Evolutionary conservation across 1,284 basidiomycete species (phyloP).

Genomic region (Peniophora sp.): DNA sequence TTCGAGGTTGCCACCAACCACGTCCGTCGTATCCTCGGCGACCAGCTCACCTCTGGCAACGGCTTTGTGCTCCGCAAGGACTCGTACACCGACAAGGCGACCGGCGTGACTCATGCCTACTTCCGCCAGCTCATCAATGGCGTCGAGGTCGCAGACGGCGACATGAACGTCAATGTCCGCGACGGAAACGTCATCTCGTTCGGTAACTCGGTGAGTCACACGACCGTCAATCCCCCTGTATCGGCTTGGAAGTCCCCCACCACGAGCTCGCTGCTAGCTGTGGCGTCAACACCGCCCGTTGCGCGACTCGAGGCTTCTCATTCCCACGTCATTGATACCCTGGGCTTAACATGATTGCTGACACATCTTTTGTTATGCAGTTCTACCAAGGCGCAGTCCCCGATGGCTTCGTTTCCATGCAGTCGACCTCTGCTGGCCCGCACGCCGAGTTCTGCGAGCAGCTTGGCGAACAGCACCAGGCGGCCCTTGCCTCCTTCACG

Average conservation of each 20-base stretch:
- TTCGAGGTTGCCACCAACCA: slow-evolving; percentile 55
- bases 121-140: slow-evolving; percentile 77
- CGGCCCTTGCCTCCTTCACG: slow-evolving; percentile 16
- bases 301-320: too few species aligned
- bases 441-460: slow-evolving; percentile 51
- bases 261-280: too few species aligned
- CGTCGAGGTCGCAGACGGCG: slow-evolving; percentile 80
- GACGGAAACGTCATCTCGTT: slow-evolving; percentile 74
- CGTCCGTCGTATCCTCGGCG: slow-evolving; percentile 38
- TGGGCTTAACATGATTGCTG: not conserved
- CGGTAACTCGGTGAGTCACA: slow-evolving; percentile 66
- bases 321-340: slow-evolving; percentile 2
- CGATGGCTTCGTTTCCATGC: slow-evolving; percentile 22
- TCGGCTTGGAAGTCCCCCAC: not conserved
- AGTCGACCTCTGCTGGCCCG: slow-evolving; percentile 34
- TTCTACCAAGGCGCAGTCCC: slow-evolving; percentile 56
- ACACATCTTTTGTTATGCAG: slow-evolving; percentile 23
- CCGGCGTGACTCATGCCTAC: slow-evolving; percentile 82
- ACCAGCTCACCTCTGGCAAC: slow-evolving; percentile 28
- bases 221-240: not conserved
- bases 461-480: slow-evolving; percentile 32
- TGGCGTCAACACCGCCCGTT: too few species aligned
- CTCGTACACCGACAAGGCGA: slow-evolving; percentile 80
- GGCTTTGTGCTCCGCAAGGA: slow-evolving; percentile 62
- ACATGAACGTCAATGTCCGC: slow-evolving; percentile 81